phyloP scores from a whole-genome alignment of 2,329 filamentous ascomycete genomes.

The Neopestalotiopsis rosae region DNA sequence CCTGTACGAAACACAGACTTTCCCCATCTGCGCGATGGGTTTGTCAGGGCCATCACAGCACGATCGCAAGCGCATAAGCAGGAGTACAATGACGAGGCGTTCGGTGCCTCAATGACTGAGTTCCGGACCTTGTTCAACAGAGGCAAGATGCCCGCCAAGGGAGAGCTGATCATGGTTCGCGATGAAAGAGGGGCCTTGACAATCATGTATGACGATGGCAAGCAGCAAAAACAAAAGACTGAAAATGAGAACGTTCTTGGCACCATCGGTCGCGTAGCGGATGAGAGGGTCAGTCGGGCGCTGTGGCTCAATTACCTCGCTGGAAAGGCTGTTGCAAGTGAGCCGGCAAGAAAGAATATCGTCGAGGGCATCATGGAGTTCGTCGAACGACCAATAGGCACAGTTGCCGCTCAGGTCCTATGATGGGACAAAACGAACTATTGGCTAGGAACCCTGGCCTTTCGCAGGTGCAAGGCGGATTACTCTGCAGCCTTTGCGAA shows the following conservation, averaged over 20 bases:
- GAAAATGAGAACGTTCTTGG: constrained; percentile 63
- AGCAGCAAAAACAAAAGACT: constrained; percentile 37
- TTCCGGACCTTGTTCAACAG: constrained; percentile 86
- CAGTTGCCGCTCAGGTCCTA: constrained; percentile 43
- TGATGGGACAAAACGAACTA: background rate
- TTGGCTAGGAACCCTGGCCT: background rate
- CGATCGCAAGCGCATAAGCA: constrained; percentile 65
- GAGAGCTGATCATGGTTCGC: constrained; percentile 76
- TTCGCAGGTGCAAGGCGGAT: background rate
- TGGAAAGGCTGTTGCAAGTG: constrained; percentile 85
- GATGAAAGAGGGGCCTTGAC: constrained; percentile 69
- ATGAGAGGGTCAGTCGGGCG: constrained; percentile 80
- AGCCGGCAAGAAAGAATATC: constrained; percentile 79
- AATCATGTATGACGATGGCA: constrained; percentile 68
- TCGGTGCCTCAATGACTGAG: constrained; percentile 74
- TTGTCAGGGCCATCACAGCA: constrained; percentile 82
- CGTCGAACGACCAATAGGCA: constrained; percentile 86
- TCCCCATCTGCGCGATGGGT: constrained; percentile 87
- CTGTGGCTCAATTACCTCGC: constrained; percentile 92
- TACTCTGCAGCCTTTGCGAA: background rate
- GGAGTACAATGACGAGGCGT: constrained; percentile 71
- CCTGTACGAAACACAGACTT: constrained; percentile 96
- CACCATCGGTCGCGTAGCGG: constrained; percentile 72
- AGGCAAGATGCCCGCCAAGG: constrained; percentile 79
- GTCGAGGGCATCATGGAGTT: constrained; percentile 88